These are phyloP conservation scores for Malassezia brasiliensis DNA, from an alignment of 1,284 basidiomycete species.

Conservation along the genomic window DNA sequence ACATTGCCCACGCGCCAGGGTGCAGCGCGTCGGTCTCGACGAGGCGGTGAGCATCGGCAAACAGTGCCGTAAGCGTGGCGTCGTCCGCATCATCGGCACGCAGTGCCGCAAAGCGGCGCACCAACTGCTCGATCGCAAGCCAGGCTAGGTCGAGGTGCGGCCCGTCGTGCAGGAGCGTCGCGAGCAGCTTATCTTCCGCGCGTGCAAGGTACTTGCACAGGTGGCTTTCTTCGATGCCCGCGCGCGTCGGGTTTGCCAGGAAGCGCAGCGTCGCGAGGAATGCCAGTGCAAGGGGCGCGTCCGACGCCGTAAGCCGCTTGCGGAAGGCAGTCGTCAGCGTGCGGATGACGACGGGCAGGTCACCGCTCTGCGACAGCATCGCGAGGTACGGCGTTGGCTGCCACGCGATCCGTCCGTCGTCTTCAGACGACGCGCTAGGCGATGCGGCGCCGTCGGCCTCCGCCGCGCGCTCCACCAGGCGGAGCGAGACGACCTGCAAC, in stretches of 20 bases:
- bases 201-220: constrained; percentile 25
- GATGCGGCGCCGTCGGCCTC: background rate
- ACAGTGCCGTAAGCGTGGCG: background rate
- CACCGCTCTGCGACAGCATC: constrained; percentile 20
- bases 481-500: constrained; percentile 1
- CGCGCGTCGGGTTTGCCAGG: constrained; percentile 21
- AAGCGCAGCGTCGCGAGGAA: constrained; percentile 20
- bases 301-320: constrained; percentile 1
- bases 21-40: background rate
- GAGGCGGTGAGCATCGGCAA: background rate
- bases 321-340: constrained; percentile 5
- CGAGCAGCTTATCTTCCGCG: constrained; percentile 15
- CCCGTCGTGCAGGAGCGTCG: background rate
- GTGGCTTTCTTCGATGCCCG: constrained; percentile 30
- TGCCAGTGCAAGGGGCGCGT: background rate
- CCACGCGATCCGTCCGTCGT: background rate
- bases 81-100: background rate
- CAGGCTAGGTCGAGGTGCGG: constrained; percentile 2
- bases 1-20: constrained; percentile 10
- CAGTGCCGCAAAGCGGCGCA: background rate
- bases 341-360: constrained; percentile 19
- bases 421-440: background rate
- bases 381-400: constrained; percentile 15
- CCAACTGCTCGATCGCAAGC: constrained; percentile 6
- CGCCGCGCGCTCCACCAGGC: constrained; percentile 3